Percentiles rank a stretch among this genome's conserved stretches.
phyloP scores from a whole-genome alignment of 345 rosid genomes.

The Acer saccharum region DNA sequence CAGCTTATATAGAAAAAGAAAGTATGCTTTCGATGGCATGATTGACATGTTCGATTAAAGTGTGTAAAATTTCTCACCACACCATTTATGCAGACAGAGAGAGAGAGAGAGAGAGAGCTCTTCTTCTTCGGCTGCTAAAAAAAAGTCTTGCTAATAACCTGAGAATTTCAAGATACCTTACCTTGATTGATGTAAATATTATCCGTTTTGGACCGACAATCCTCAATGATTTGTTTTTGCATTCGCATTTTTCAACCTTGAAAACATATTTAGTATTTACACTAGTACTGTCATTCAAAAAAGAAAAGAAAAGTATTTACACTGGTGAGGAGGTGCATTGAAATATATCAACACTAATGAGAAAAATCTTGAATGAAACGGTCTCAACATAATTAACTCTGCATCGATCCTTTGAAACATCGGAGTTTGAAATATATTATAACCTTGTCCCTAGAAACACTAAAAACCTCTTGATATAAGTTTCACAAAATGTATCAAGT shows the following conservation, averaged over 20 bases:
- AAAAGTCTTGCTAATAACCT: no score
- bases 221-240: not conserved
- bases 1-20: not conserved
- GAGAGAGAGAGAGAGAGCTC: no score
- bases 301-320: not conserved
- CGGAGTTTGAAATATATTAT: no score
- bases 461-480: no score
- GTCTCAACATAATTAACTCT: no score
- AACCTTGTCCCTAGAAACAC: no score
- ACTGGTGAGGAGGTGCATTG: not conserved
- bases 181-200: not conserved
- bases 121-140: not conserved
- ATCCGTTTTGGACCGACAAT: not conserved
- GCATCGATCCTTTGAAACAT: no score
- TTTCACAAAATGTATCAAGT: no score
- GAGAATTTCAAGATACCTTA: not conserved
- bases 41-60: constrained; percentile 11
- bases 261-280: no score
- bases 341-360: not conserved
- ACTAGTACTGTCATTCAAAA: no score
- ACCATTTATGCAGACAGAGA: not conserved
- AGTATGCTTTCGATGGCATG: not conserved
- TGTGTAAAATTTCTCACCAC: not conserved
- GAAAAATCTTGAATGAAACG: no score
- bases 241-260: not conserved